These are phyloP conservation scores for Irineochytrium annulatum DNA, from an alignment of 192 early-diverging fungal species.

Conservation along the genomic window DNA sequence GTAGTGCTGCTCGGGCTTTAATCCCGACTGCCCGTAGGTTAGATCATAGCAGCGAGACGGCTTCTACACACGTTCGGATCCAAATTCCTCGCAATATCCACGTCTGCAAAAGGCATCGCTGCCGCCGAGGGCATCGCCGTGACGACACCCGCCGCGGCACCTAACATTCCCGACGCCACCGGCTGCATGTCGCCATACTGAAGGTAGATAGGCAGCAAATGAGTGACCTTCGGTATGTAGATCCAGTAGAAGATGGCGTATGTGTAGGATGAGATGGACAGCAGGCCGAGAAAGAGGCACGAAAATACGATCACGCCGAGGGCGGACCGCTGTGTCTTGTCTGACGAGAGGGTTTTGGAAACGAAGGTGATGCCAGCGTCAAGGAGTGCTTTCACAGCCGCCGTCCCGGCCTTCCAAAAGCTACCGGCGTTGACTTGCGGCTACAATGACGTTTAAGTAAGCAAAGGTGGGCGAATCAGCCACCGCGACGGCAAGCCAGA, in stretches of 20 bases:
- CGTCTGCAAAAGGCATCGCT: slow-evolving; percentile 7
- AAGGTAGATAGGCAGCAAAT: slow-evolving; percentile 52
- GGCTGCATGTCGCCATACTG: slow-evolving; percentile 36
- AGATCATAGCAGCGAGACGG: neutral
- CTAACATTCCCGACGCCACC: too few species aligned
- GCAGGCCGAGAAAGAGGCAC: slow-evolving; percentile 17
- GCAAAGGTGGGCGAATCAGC: too few species aligned
- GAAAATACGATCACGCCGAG: slow-evolving; percentile 35
- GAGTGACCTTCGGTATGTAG: slow-evolving; percentile 58
- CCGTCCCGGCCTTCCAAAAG: too few species aligned
- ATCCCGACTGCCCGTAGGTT: slow-evolving; percentile 7
- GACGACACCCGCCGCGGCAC: too few species aligned
- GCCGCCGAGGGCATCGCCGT: too few species aligned
- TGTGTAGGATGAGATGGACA: slow-evolving; percentile 26
- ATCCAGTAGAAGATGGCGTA: slow-evolving; percentile 58
- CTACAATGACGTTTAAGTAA: too few species aligned
- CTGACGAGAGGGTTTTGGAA: slow-evolving; percentile 28
- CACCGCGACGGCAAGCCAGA: too few species aligned
- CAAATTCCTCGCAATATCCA: neutral
- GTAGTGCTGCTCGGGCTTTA: slow-evolving; percentile 55
- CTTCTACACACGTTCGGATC: neutral
- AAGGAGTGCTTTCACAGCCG: too few species aligned
- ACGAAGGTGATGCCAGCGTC: slow-evolving; percentile 13
- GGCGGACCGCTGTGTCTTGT: slow-evolving; percentile 31
- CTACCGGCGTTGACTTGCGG: too few species aligned